Percentiles rank a stretch among this genome's conserved stretches.
These are phyloP conservation scores for Mycena galopus DNA, from an alignment of 768 basidiomycete genomes.

Conservation along the genomic window DNA sequence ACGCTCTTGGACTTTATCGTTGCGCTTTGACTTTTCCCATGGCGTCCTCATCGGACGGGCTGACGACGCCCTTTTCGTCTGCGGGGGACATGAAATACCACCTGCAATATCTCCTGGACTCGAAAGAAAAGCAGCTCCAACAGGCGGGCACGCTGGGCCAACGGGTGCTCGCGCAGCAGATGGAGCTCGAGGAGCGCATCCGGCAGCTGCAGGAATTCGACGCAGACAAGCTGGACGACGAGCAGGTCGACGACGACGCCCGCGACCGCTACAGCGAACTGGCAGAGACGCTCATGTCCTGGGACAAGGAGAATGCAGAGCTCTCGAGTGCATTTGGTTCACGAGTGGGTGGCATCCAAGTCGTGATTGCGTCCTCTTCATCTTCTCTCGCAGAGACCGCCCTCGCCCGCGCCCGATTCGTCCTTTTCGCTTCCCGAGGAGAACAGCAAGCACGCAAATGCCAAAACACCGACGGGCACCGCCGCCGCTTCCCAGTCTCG, in stretches of 20 bases:
- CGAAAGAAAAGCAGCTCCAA: conserved; percentile 92
- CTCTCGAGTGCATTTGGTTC: conserved; percentile 76
- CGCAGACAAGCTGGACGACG: conserved; percentile 72
- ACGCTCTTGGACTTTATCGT: not conserved
- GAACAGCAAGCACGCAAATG: conserved; percentile 72
- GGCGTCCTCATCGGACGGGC: conserved; percentile 36
- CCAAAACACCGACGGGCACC: conserved; percentile 54
- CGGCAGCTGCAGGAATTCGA: conserved; percentile 82
- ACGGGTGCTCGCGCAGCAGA: conserved; percentile 92
- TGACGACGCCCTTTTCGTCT: conserved; percentile 57
- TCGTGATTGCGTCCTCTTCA: conserved; percentile 6
- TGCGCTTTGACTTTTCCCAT: not conserved
- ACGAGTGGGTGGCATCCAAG: conserved; percentile 65
- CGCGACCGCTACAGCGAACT: conserved; percentile 83
- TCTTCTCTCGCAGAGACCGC: conserved; percentile 3
- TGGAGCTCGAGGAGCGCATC: conserved; percentile 92
- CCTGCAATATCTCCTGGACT: conserved; percentile 81
- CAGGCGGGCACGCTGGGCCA: conserved; percentile 94
- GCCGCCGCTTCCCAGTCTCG: conserved; percentile 89
- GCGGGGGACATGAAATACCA: conserved; percentile 73
- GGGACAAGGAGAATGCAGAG: conserved; percentile 86
- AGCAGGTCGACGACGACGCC: conserved; percentile 75
- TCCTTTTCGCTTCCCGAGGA: conserved; percentile 60
- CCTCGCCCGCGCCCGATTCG: conserved; percentile 60
- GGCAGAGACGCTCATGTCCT: conserved; percentile 77